These are phyloP conservation scores for Cudoniella acicularis DNA, from an alignment of 495 filamentous ascomycete genomes.

Conservation along the genomic window DNA sequence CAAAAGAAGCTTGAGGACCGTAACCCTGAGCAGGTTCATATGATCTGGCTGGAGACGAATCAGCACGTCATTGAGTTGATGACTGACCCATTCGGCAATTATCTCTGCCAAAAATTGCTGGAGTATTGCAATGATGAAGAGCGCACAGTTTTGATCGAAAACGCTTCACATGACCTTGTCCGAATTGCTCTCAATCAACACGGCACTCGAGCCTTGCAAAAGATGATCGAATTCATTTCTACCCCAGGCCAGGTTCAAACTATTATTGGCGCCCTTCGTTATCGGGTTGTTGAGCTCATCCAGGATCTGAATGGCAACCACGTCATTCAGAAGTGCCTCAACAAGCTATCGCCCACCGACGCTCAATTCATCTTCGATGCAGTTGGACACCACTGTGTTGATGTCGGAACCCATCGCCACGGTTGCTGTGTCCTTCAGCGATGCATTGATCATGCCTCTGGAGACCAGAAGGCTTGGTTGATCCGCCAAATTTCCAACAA, in stretches of 20 bases:
- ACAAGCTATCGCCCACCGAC: constrained; percentile 76
- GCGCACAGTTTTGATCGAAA: constrained; percentile 86
- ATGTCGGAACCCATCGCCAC: constrained; percentile 94
- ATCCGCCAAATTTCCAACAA: constrained; percentile 81
- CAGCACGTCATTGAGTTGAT: constrained; percentile 92
- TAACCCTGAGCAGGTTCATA: constrained; percentile 73
- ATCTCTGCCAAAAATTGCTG: constrained; percentile 93
- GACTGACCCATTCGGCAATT: constrained; percentile 99
- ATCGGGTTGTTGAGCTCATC: constrained; percentile 85
- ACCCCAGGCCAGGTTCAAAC: constrained; percentile 71
- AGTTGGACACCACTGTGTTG: constrained; percentile 78
- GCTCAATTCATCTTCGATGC: constrained; percentile 96
- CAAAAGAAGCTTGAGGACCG: constrained; percentile 97
- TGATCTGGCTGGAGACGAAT: constrained; percentile 91
- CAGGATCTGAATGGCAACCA: constrained; percentile 98
- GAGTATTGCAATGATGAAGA: constrained; percentile 92
- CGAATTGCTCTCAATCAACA: constrained; percentile 94
- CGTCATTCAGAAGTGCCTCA: constrained; percentile 98
- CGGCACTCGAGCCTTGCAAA: constrained; percentile 92
- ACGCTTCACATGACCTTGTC: constrained; percentile 79
- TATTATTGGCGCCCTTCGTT: constrained; percentile 73
- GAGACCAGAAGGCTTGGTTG: constrained; percentile 79
- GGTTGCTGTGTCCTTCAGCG: constrained; percentile 97
- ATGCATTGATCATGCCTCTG: constrained; percentile 95
- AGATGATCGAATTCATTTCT: constrained; percentile 97